Evolutionary conservation across 2,329 filamentous ascomycete species (phyloP), one percentile per base, ranked within the genome.

Genomic region (Helotiales sp.): DNA sequence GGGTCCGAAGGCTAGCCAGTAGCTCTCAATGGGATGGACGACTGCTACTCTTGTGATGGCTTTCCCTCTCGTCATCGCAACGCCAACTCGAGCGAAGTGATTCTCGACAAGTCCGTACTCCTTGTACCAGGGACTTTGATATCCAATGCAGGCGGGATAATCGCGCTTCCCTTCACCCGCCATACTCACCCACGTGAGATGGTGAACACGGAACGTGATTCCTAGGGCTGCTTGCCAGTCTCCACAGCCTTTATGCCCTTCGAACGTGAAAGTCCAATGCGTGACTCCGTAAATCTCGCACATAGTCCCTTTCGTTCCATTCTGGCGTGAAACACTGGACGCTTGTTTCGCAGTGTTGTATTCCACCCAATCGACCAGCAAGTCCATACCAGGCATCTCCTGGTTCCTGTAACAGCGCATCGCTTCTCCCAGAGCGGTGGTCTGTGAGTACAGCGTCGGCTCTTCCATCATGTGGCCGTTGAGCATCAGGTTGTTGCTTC

Each of bases 381-480:
- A 63, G 52, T 77, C 75, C 66, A 78, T 77, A 1, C 77, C 76
- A 0, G 77, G 77, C 47, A 78, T 66, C n/a, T 75, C 67, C 69
- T 75, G 72, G 15, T 66, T 75, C 28, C 75, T 68, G 47, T 78
- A 78, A 57, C 75, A 77, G 15, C 76, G 71, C 77, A 78, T 78
- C 2, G 76, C 73, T 63, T 78, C 77, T 13, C 77, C 77, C n/a
- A 77, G 69, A 3, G 75, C 72, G 0, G 70, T 72, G 1, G 76
- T 78, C 58, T 78, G 77, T 4, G 74, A 76, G 20, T 73, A 66
- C 1, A 78, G 70, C 0, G 71, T 76, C 6, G 75, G 75, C 55
- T 78, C 77, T 66, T 78, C 74, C 76, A 77, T 77, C 75, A 77
- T 76, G 26, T 78, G 77, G 0, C 76, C 77, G 40, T 75, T 71